phyloP scores from a whole-genome alignment of 495 filamentous ascomycete genomes.

The Penicillium roqueforti region DNA sequence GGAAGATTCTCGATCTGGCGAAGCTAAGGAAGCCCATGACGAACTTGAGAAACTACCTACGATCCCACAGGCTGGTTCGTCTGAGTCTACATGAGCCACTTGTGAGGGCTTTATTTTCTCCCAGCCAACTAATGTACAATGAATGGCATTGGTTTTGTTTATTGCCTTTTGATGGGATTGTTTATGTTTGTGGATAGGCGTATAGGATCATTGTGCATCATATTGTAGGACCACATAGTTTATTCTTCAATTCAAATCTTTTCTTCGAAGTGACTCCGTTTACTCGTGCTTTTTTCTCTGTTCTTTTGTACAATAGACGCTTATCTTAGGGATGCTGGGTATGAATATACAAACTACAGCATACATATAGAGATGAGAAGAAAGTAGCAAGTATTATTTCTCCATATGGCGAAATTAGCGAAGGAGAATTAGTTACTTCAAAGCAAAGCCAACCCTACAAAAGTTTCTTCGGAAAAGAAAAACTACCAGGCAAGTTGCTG shows the following conservation, averaged over 20 bases:
- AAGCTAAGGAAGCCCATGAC: background rate
- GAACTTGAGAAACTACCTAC: background rate
- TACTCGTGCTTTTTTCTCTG: background rate
- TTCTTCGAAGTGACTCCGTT: background rate
- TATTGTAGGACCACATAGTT: background rate
- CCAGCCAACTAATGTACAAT: background rate
- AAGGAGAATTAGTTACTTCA: background rate
- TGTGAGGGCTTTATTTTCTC: background rate
- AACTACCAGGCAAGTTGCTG: conserved; percentile 19
- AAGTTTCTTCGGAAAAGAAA: background rate
- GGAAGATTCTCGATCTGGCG: background rate
- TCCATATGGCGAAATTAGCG: background rate
- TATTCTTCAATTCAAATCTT: background rate
- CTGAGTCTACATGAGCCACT: background rate
- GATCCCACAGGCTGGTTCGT: background rate
- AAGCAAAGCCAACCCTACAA: background rate
- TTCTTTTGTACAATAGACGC: background rate
- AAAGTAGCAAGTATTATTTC: background rate
- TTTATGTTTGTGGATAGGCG: background rate
- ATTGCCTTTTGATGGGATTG: background rate
- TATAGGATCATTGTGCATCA: background rate
- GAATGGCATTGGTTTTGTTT: background rate
- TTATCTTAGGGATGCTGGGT: background rate
- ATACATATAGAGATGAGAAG: background rate
- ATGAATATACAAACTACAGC: background rate